Conservation (phyloP, 2,329 filamentous ascomycete species). For the Sphaceloma murrayae region DNA sequence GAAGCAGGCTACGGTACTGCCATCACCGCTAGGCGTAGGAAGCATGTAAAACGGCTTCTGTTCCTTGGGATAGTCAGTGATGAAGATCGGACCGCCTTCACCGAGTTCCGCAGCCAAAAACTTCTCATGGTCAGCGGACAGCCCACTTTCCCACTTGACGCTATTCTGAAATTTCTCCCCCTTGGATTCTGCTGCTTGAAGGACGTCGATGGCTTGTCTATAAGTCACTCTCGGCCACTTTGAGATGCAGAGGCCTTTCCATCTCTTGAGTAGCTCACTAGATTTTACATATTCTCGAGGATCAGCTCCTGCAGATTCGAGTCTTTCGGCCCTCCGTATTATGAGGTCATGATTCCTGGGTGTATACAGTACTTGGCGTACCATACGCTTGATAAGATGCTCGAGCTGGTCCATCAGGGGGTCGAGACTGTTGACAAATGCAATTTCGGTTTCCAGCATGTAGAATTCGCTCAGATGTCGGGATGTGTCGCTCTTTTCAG, state of each 20-base stretch:
- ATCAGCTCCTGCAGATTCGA: constrained; percentile 25
- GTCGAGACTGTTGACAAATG: constrained; percentile 61
- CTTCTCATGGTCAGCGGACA: constrained; percentile 89
- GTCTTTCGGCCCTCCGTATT: too few relatives aligned
- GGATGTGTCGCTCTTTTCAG: constrained; percentile 85
- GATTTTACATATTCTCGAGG: constrained; percentile 34
- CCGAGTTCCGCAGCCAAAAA: constrained; percentile 65
- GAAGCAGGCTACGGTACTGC: constrained; percentile 73
- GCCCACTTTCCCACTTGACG: constrained; percentile 61
- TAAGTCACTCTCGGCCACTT: constrained; percentile 83
- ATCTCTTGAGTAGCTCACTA: constrained; percentile 54
- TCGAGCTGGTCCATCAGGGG: constrained; percentile 73
- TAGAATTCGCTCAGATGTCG: constrained; percentile 96
- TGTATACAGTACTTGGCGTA: too few relatives aligned
- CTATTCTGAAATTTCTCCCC: constrained; percentile 52
- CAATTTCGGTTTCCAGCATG: constrained; percentile 90
- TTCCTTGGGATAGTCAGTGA: constrained; percentile 81
- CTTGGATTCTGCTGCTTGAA: constrained; percentile 44
- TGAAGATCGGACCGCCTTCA: constrained; percentile 63
- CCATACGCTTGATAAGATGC: constrained; percentile 57
- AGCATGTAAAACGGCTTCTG: constrained; percentile 93
- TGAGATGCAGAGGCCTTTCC: constrained; percentile 60
- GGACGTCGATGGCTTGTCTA: constrained; percentile 59
- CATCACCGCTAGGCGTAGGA: constrained; percentile 35
- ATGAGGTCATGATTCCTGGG: too few relatives aligned